These are phyloP conservation scores for Stephania cephalantha DNA, from an alignment of 164 flowering plant species.

Conservation along the genomic window DNA sequence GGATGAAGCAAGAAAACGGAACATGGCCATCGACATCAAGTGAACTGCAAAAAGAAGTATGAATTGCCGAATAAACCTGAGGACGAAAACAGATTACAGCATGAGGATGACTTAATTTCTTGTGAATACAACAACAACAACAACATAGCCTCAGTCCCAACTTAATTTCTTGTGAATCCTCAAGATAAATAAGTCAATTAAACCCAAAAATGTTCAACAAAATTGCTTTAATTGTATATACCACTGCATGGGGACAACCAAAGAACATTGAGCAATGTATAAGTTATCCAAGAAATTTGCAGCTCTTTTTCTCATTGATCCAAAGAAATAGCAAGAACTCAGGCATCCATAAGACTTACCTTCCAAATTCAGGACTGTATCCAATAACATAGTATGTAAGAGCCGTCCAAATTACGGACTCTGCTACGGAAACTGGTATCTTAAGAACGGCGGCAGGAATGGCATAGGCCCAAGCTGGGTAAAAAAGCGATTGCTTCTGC, in stretches of 20 bases:
- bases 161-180: not conserved
- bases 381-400: conserved; percentile 68
- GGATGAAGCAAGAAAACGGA: conserved; percentile 55
- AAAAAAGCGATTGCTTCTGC: conserved; percentile 42
- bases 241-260: too few species aligned
- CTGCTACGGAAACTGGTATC: conserved; percentile 49
- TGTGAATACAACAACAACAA: too few species aligned
- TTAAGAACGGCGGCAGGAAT: conserved; percentile 46
- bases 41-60: conserved; percentile 57
- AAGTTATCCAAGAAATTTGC: not conserved
- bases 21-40: conserved; percentile 45
- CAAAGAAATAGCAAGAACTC: not conserved
- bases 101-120: not conserved
- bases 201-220: not conserved
- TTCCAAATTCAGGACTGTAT: conserved; percentile 44
- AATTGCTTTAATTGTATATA: not conserved
- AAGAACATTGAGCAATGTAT: not conserved
- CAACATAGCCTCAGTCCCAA: not conserved
- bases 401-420: conserved; percentile 43
- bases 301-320: not conserved
- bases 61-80: conserved; percentile 63
- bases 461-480: conserved; percentile 65
- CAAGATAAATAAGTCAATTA: not conserved
- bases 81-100: conserved; percentile 1
- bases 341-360: conserved; percentile 26